Base-by-base conservation (phyloP, 441 rosid species). In the Iberis amara region DNA sequence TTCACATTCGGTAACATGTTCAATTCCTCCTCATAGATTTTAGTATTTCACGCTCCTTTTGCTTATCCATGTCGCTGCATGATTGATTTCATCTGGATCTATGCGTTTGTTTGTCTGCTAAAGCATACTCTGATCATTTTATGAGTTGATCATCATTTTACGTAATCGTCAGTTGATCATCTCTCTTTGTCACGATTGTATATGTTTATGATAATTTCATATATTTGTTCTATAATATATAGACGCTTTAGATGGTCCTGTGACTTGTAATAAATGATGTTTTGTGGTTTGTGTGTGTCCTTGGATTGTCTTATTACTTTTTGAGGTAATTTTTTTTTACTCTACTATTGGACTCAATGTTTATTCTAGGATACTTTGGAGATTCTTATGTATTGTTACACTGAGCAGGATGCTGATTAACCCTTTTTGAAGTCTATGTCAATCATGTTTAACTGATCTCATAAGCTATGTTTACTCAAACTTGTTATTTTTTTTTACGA, bases 1-100 rank as follows among this genome's bases (percentile, higher is more conserved):
- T 87, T 87, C 73, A 78, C 83, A 52, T 87, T 87, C 39, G 95
- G 95, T 86, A 10, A 31, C 48, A 10, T 30, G 14, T 31, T 8
- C 6, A 23, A 2, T 45, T 43, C 39, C 13, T 32, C 26, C 44
- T 36, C 35, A 6, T 28, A 2, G 36, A 23, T 39, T 42, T 46
- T 30, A 36, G 18, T 47, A 15, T 36, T 31, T 4, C 30, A 51
- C 11, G 11, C 39, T 44, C 37, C 47, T 53, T 59, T 39, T 4
- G 30, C 9, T 49, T 9, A 21, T 56, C 15, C 28, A 51, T 38
- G 43, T 46, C 33, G 3, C 32, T 57, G 40, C 13, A 26, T 26
- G 4, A 26, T 26, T 6, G 7, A 7, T 50, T 27, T 56, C 43
- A 4, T 14, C 39, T 50, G 35, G 66, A 54, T 61, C 62, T 61